Conservation (phyloP, 2,329 filamentous ascomycete species). For the Aspergillus neotritici region DNA sequence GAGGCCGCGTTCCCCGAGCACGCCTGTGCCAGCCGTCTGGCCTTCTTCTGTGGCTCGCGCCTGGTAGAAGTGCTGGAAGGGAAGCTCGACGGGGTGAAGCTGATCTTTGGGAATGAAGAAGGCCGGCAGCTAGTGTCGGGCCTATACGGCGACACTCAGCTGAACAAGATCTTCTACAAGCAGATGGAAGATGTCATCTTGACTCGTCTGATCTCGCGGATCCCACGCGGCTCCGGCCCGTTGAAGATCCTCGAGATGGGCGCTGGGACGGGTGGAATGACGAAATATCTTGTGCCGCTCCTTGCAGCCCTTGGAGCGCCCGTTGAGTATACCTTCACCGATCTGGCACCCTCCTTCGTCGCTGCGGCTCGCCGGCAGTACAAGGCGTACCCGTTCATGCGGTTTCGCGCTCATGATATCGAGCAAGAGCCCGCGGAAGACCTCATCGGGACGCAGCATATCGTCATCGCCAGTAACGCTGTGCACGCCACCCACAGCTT, state of each 20-base stretch:
- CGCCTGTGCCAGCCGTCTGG: conserved; percentile 17
- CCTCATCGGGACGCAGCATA: conserved; percentile 17
- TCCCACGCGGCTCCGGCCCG: conserved; percentile 18
- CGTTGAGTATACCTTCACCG: conserved; percentile 36
- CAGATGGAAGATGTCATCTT: conserved; percentile 30
- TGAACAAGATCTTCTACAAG: conserved; percentile 26
- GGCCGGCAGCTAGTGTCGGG: conserved; percentile 29
- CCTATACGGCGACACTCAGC: conserved; percentile 32
- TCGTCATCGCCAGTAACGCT: conserved; percentile 28
- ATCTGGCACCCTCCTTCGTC: conserved; percentile 32
- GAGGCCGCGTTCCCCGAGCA: conserved; percentile 20
- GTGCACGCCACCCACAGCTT: conserved; percentile 30
- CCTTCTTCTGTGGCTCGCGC: conserved; percentile 8
- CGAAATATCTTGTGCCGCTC: conserved; percentile 19
- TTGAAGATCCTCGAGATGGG: conserved; percentile 38
- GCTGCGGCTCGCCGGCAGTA: conserved; percentile 24
- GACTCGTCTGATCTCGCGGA: too few species aligned
- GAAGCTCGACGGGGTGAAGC: conserved; percentile 30
- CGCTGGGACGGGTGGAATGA: conserved; percentile 35
- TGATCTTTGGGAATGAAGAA: conserved; percentile 35
- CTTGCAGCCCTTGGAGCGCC: conserved; percentile 20
- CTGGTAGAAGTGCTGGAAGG: conserved; percentile 21
- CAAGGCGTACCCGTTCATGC: conserved; percentile 19
- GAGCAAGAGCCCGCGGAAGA: conserved; percentile 17
- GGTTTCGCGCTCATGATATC: conserved; percentile 21